Base-by-base conservation (phyloP, 768 basidiomycete species). In the Dioszegia crocea region DNA sequence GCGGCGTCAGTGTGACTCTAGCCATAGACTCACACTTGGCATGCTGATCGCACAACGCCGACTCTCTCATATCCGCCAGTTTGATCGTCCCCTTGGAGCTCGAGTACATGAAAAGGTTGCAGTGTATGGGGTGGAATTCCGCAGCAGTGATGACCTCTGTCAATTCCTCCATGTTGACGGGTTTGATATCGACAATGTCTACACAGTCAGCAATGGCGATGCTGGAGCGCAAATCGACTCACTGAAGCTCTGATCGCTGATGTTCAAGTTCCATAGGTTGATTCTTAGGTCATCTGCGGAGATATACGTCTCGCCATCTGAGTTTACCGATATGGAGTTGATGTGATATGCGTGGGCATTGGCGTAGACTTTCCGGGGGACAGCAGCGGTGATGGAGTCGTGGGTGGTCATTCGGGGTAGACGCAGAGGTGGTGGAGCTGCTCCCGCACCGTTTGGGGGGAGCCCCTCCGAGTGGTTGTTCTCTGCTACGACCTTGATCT, bases 161-260 rank as follows among this genome's bases (percentile, higher is more conserved):
- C 55, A 99, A 82, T 78, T 99, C 96, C 76, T 99, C 96, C 96
- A 99, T 99, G 79, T 99, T 99, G 71, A 91, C 86, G 1, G 96
- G 96, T 77, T 99, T 99, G 84, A 99, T 98, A 78, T 99, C 96
- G 63, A 99, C 93, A 73, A 99, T 98, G 79, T 99, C 96, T 99
- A 68, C 12, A 51, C n/a, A 39, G 19, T 44, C 40, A 23, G 44
- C 11, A 26, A 45, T 38, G 23, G 4, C 31, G n/a, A 49, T 11
- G 27, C 45, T 47, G 36, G 10, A 30, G n/a, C 16, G 19, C 4
- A 49, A 12, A 29, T n/a, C n/a, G 27, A 83, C 92, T 78, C 66
- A 98, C 96, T 99, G 79, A 99, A 99, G 77, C 92, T 96, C 80
- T 96, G 92, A 81, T 99, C 93, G 66, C 89, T 91, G 78, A 97